Base-by-base conservation (phyloP, 306 rosid species). In the Cicer arietinum region DNA sequence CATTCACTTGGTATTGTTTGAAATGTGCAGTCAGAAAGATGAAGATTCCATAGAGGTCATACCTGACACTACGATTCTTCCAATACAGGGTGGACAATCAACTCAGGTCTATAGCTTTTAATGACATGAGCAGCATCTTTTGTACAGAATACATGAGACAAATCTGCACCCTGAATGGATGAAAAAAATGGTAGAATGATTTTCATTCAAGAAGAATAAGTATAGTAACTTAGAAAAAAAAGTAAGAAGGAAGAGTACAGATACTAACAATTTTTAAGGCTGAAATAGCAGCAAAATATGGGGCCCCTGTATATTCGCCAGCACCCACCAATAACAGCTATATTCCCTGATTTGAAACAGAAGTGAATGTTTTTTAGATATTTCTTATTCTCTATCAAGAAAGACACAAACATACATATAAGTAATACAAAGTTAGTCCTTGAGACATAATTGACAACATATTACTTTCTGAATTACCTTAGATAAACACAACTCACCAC, bases 251-350 rank as follows among this genome's bases (percentile, higher is more conserved):
- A 25, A 61, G 51, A 20, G 64, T 69, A 22, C 12, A 18, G 42
- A 45, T 39, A 86, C 92, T 80, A 50, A 93, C 98, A 84, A 90
- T 90, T 84, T 88, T 90, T 56, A 78, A 84, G 68, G 98, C 97
- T 22, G 98, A 90, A 84, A 94, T 90, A 42, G 98, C 98, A 50
- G 98, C 90, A 78, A 91, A 94, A 72, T 91, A 94, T 50, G 98
- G 98, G 73, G 98, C 98, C 44, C 98, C 98, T 0, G 98, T 94
- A 78, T 94, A 94, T 79, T 94, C 98, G 60, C 16, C 98, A 97
- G 79, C 98, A 94, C 35, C 98, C 98, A 35, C 98, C 95, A 39
- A 93, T 86, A 52, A 93, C 91, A 82, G 98, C 98, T 82, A 90
- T 84, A 54, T 87, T 94, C 77, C 97, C 98, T 91, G 92, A 74